Evolutionary conservation across 495 filamentous ascomycete species (phyloP), one percentile per base, ranked within the genome.

Genomic region (Achaetomiella virescens): DNA sequence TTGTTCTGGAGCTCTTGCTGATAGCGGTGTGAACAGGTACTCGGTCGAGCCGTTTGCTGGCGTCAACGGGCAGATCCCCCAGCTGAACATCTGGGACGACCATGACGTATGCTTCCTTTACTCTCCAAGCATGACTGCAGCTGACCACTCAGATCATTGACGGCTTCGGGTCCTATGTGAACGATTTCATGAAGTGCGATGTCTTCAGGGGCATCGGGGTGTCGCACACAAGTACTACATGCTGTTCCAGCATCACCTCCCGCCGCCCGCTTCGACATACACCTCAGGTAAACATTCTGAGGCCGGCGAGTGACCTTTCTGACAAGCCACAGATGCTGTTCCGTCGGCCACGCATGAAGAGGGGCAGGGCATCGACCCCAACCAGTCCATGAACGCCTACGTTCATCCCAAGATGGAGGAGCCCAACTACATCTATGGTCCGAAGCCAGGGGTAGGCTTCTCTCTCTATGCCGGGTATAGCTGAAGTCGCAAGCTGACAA

Each of bases 31-130:
- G 1, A 5, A 5, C 36, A 67, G 65, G 65, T 97, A 93, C 65
- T 77, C 78, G 35, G 86, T 80, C 15, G 84, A 91, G 62, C 88
- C 91, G 0, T 97, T 96, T 72, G 84, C 88, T 6, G 71, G 77
- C 14, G 89, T 87, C 35, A 97, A 96, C 61, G 86, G 82, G 12
- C 84, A 87, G 64, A 97, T 97, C 63, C 84, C 92, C 1, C 90
- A 95, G 70, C 69, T 97, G 64, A 96, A 96, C 67, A 85, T 96
- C 40, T 97, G 92, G 91, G 91, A 95, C 68, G 90, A 95, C 63
- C 91, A 95, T 67, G 84, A 86, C 72, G 81, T 77, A 52, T 64
- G 75, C 65, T 33, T 46, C 29, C 22, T 21, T 25, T 29, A 22
- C 0, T 14, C 31, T 15, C 4, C 3, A 4, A 17, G 2, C 2